Evolutionary conservation across 129 eudicot species (phyloP).

Genomic region (Escallonia herrerae): DNA sequence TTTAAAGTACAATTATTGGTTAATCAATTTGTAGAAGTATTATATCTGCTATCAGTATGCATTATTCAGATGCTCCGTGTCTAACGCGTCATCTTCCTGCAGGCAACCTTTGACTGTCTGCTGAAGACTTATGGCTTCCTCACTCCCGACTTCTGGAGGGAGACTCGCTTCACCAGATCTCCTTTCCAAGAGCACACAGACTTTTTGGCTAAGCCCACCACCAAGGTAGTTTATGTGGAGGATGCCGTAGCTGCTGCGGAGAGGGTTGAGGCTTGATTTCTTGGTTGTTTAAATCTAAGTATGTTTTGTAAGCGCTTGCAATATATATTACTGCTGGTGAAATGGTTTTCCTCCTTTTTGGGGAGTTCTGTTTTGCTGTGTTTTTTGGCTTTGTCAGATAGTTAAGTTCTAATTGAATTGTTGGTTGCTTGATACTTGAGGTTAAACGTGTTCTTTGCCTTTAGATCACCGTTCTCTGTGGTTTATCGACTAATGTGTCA

Average conservation of each 20-base stretch:
- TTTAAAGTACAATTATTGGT: too few species aligned
- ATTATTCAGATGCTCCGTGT: too few species aligned
- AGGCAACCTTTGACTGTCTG: constrained; percentile 73
- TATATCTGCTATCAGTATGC: too few species aligned
- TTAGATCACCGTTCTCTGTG: background rate
- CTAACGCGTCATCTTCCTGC: constrained; percentile 8
- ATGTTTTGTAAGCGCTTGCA: background rate
- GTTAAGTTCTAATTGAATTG: background rate
- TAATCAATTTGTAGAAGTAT: too few species aligned
- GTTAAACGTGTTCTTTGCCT: background rate
- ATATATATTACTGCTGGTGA: background rate
- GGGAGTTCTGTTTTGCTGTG: background rate
- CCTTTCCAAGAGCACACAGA: constrained; percentile 73
- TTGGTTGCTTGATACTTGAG: too few species aligned
- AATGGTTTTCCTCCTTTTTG: background rate
- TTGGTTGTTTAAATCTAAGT: background rate
- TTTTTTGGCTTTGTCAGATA: background rate
- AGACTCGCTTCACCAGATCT: constrained; percentile 54
- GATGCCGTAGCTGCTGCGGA: constrained; percentile 14
- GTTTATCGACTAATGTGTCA: background rate
- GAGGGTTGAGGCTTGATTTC: constrained; percentile 2
- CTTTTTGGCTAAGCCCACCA: constrained; percentile 43
- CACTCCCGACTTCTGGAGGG: constrained; percentile 73
- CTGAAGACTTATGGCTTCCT: constrained; percentile 68
- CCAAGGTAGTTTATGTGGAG: constrained; percentile 27